Percentiles rank a stretch among this genome's conserved stretches.
Conservation (phyloP, 2,329 filamentous ascomycete species). For the Sporothrix brasiliensis region DNA sequence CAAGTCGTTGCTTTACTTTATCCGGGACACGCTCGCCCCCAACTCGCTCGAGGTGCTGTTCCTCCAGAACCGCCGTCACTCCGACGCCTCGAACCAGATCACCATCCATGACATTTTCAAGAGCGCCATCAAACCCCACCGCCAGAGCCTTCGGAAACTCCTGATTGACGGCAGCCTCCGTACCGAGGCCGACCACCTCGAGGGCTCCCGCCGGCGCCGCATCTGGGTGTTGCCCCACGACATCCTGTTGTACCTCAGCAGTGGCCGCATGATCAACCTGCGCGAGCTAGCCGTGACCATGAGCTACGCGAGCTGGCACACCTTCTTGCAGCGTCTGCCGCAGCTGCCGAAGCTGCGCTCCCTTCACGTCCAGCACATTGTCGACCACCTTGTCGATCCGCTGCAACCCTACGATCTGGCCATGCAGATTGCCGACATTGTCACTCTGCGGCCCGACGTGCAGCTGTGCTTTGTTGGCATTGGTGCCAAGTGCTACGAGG, state of each 20-base stretch:
- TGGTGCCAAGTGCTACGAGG: constrained; percentile 77
- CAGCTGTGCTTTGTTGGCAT: constrained; percentile 78
- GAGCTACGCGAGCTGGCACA: constrained; percentile 79
- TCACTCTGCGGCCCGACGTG: constrained; percentile 74
- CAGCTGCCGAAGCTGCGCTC: constrained; percentile 68
- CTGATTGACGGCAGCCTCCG: constrained; percentile 71
- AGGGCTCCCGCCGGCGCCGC: constrained; percentile 56
- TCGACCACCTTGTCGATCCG: constrained; percentile 35
- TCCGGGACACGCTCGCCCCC: constrained; percentile 75
- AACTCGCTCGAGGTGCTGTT: constrained; percentile 80
- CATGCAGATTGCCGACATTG: constrained; percentile 75
- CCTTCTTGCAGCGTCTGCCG: constrained; percentile 74
- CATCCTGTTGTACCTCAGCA: constrained; percentile 72
- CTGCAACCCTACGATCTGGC: constrained; percentile 70
- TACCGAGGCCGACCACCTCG: constrained; percentile 42
- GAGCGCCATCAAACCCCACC: constrained; percentile 70
- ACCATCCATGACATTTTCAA: constrained; percentile 71
- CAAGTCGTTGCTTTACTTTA: constrained; percentile 68
- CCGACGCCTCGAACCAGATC: constrained; percentile 56
- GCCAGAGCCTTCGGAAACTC: constrained; percentile 69
- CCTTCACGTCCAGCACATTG: constrained; percentile 41
- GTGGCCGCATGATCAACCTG: constrained; percentile 72
- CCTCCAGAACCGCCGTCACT: constrained; percentile 65
- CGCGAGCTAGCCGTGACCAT: constrained; percentile 72
- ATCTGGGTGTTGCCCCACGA: constrained; percentile 73